Base-by-base conservation (phyloP, 805 yeast species). In the Candida sithepensis region DNA sequence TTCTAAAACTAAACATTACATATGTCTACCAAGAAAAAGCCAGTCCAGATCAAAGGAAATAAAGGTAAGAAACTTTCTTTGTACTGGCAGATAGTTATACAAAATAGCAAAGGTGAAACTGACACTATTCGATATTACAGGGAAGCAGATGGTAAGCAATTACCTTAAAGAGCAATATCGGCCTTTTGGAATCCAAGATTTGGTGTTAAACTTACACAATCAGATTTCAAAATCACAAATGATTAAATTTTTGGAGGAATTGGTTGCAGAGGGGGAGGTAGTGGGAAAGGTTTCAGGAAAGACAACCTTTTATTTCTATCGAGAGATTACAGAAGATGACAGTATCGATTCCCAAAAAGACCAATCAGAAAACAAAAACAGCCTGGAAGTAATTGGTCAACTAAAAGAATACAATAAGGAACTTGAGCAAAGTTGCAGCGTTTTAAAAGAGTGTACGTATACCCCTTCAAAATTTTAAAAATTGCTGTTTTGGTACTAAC, bases 141-240 rank as follows among this genome's bases (percentile, higher is more conserved):
- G 37, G 2, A 40, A 45, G 20, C 9, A 6, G n/a, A 23, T 47
- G 5, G 52, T 52, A 1, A n/a, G 24, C 3, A 53, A 64, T 3
- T 78, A 78, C 47, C 52, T 78, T 44, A 65, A 58, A 21, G 60
- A 62, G 2, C 78, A 75, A 51, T 74, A 72, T 51, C 61, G 78
- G 20, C 82, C 82, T 2, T 77, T 72, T 53, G 74, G 75, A 1
- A 60, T 70, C 8, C 69, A 71, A 42, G 82, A 78, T 56, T 65
- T 78, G 9, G 56, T 72, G 3, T 66, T 68, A 41, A 78, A 77
- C 44, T 50, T 77, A 32, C 78, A 75, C 43, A 73, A 69, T 34
- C 64, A 62, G 34, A 49, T 74, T 1, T 51, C 60, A 4, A 77
- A 73, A 45, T 41, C 67, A 1, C 58, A 57, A 6, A 67, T 71